Percentiles rank a stretch among this genome's conserved stretches.
Conservation (phyloP, 352 stramenopile species). For the Pythium oligandrum region DNA sequence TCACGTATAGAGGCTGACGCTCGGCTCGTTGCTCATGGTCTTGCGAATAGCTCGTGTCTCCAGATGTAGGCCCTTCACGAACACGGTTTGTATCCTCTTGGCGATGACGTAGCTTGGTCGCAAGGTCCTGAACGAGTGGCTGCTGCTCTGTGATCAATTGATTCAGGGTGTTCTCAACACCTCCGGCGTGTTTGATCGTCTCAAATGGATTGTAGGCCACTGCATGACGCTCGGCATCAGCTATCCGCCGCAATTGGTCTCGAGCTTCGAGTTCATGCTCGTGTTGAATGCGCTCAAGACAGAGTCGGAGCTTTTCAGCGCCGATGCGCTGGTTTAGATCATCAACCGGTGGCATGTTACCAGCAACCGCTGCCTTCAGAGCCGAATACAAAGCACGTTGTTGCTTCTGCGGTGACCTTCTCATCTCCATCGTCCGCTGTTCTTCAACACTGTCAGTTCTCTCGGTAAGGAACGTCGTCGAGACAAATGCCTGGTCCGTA, state of each 20-base stretch:
- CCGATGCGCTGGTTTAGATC: neutral
- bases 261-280: conserved; percentile 33
- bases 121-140: conserved; percentile 18
- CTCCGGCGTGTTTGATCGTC: conserved; percentile 42
- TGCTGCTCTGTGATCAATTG: conserved; percentile 28
- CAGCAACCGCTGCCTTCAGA: too few relatives aligned
- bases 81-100: conserved; percentile 37
- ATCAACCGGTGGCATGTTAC: too few relatives aligned
- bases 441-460: too few relatives aligned
- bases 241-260: conserved; percentile 10
- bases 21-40: too few relatives aligned
- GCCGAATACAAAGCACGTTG: too few relatives aligned
- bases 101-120: conserved; percentile 40
- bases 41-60: too few relatives aligned
- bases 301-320: conserved; percentile 11
- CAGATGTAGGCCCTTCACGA: too few relatives aligned
- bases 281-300: conserved; percentile 29
- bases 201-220: conserved; percentile 51
- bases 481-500: conserved; percentile 15
- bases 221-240: conserved; percentile 15
- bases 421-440: neutral
- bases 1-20: conserved; percentile 18
- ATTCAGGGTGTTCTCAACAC: conserved; percentile 40
- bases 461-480: conserved; percentile 55
- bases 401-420: neutral